Percentiles rank a stretch among this genome's conserved stretches.
Conservation (phyloP, 768 basidiomycete genomes). For the Tylopilus intermedius region DNA sequence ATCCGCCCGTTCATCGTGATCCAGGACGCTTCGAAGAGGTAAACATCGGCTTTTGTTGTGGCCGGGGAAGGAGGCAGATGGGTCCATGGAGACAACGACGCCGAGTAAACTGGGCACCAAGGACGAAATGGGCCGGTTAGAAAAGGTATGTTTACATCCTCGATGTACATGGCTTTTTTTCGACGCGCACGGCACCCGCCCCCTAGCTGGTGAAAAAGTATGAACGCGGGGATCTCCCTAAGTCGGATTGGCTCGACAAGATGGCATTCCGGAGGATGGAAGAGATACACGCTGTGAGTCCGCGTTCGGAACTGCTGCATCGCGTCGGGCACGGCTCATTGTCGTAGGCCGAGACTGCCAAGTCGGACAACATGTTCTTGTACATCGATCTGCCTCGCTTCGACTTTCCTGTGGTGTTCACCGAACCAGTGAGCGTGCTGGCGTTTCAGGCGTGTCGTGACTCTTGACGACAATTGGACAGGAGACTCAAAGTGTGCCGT, state of each 20-base stretch:
- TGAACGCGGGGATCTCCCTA: conserved; percentile 87
- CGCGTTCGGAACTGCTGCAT: neutral
- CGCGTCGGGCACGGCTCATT: neutral
- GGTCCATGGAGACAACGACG: conserved; percentile 72
- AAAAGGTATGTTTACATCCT: conserved; percentile 55
- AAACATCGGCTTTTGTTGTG: conserved; percentile 87
- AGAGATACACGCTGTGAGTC: conserved; percentile 80
- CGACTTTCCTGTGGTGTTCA: conserved; percentile 95
- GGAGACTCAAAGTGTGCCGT: conserved; percentile 39
- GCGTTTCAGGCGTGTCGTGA: neutral
- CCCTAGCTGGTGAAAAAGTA: conserved; percentile 87
- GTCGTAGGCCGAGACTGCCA: conserved; percentile 79
- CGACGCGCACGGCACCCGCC: neutral
- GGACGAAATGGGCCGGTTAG: conserved; percentile 94
- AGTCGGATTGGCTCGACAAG: conserved; percentile 94
- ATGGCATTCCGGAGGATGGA: conserved; percentile 93
- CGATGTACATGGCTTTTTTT: neutral
- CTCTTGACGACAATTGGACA: conserved; percentile 15
- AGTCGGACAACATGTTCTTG: conserved; percentile 90
- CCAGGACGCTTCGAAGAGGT: conserved; percentile 82
- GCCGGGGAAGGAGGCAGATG: conserved; percentile 82
- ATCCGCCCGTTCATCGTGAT: neutral
- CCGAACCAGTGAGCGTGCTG: conserved; percentile 63
- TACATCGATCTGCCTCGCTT: conserved; percentile 96
- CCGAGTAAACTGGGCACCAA: conserved; percentile 77